phyloP scores from a whole-genome alignment of 2,329 filamentous ascomycete genomes.

The Paraphaeosphaeria minitans region DNA sequence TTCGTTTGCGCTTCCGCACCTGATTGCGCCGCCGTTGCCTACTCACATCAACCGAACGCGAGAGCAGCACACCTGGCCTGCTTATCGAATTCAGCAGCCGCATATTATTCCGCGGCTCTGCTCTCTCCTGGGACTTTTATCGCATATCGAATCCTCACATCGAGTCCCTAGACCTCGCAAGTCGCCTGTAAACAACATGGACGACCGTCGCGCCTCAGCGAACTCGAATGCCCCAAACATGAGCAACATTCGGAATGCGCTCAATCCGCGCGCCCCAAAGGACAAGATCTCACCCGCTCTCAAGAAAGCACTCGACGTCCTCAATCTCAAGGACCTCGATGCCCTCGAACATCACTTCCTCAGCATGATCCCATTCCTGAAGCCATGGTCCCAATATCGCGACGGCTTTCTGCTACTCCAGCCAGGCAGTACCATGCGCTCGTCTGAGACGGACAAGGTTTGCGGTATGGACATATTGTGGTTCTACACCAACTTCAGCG shows the following conservation, averaged over 20 bases:
- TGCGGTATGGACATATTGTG: constrained; percentile 32
- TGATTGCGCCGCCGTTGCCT: not conserved
- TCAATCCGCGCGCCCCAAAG: constrained; percentile 4
- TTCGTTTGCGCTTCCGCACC: not conserved
- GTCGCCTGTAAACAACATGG: not conserved
- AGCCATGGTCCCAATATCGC: constrained; percentile 39
- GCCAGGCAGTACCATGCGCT: constrained; percentile 15
- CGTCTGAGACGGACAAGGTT: constrained; percentile 19
- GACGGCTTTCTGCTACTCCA: constrained; percentile 33
- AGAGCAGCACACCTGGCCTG: not conserved
- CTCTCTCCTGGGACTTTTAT: not conserved
- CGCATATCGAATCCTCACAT: not conserved
- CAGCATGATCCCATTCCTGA: constrained; percentile 33
- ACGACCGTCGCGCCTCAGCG: not conserved
- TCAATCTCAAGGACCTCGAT: constrained; percentile 25
- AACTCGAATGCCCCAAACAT: not conserved
- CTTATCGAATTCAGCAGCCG: not conserved
- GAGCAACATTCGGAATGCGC: not conserved
- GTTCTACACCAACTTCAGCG: constrained; percentile 41
- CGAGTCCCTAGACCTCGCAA: not conserved
- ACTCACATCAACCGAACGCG: not conserved
- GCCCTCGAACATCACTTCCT: constrained; percentile 39
- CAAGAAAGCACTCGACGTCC: constrained; percentile 30
- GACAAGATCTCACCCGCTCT: constrained; percentile 16
- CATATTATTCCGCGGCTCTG: not conserved